phyloP scores from a whole-genome alignment of 2,329 filamentous ascomycete genomes.

The Colletotrichum neosansevieriae region DNA sequence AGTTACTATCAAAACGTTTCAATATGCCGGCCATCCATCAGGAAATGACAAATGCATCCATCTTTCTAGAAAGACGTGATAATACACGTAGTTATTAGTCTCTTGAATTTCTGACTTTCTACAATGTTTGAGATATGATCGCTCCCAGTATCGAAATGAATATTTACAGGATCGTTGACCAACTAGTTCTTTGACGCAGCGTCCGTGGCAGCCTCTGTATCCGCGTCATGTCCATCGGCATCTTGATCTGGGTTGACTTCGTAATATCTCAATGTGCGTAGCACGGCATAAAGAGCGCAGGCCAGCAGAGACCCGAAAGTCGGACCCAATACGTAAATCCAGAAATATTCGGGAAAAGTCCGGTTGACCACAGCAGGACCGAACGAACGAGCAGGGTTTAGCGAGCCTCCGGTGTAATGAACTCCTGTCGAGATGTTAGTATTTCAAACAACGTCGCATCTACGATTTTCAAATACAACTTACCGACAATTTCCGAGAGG shows the following conservation, averaged over 20 bases:
- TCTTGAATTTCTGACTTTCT: no score
- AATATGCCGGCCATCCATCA: no score
- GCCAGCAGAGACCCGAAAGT: slow-evolving; percentile 62
- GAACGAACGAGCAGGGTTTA: slow-evolving; percentile 65
- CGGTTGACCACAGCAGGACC: slow-evolving; percentile 59
- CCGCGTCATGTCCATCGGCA: slow-evolving; percentile 42
- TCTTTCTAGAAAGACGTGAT: no score
- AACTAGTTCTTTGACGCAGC: no score
- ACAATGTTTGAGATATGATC: no score
- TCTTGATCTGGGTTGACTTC: slow-evolving; percentile 64
- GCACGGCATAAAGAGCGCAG: slow-evolving; percentile 60
- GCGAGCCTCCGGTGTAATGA: slow-evolving; percentile 60
- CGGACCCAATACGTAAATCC: slow-evolving; percentile 69
- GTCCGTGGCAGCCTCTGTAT: neutral
- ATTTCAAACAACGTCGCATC: neutral
- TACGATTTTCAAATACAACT: neutral
- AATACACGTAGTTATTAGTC: no score
- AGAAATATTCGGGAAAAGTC: slow-evolving; percentile 59
- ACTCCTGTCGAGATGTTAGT: slow-evolving; percentile 46
- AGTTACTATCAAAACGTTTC: no score
- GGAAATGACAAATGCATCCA: no score
- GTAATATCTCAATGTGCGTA: slow-evolving; percentile 65
- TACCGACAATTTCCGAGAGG: slow-evolving; percentile 61
- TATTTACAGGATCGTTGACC: no score
- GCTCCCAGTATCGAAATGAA: no score